Base-by-base conservation (phyloP, 2,329 filamentous ascomycete species). In the Ramichloridium luteum region DNA sequence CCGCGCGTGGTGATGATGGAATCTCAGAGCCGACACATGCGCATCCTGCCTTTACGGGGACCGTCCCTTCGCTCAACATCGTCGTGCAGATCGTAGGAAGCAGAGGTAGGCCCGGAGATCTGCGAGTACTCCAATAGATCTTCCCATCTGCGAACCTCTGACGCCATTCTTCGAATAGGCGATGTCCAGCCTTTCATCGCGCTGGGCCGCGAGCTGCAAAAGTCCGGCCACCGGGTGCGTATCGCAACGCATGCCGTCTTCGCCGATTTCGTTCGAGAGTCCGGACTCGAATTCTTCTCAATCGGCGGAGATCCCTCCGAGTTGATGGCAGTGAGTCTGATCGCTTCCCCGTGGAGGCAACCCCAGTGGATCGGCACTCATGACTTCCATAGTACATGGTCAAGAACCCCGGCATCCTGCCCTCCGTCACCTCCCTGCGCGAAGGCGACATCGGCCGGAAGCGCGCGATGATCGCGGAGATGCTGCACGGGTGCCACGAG, bases 181-280 rank as follows among this genome's bases (percentile, higher is more conserved):
- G 79, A 84, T 48, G 77, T 84, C 1, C 80, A 85, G 51, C 80
- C 80, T 0, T 84, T 84, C 47, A 63, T 83, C 12, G 77, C 78
- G 0, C 54, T 84, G 2, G 79, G 77, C 1, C 70, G 75, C 40
- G 67, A 70, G 0, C 55, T 85, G 16, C 72, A 74, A 37, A 64
- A 72, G 1, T 77, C 79, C 46, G 73, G 76, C 8, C 80, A 86
- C 51, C 68, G 80, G 13, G 73, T 86, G 2, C 71, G 80, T 17
- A 59, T 86, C 25, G 80, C 79, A 4, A 86, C 80, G 0, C 80
- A 86, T 47, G 56, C 68, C 3, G 73, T 66, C 2, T 86, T 86
- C 45, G 65, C 72, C 41, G 54, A 62, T 1, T 81, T 84, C 42
- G 74, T 85, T 3, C 68, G 74, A 37, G 71, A 80, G 32, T 74